phyloP scores from a whole-genome alignment of 805 yeast species.

The Suhomyces faveliae region DNA sequence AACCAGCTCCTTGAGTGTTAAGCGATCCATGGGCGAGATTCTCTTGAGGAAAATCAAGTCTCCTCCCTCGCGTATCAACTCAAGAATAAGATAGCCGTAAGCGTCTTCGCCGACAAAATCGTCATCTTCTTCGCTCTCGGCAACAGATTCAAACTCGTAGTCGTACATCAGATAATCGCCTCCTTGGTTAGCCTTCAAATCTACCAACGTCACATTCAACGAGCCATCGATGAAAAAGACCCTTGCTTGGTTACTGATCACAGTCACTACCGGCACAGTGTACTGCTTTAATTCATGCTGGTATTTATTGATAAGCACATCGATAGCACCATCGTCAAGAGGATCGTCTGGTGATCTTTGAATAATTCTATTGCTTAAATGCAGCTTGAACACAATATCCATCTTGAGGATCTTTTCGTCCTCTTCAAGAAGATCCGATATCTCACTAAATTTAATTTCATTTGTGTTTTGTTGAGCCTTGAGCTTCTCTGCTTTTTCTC shows the following conservation, averaged over 20 bases:
- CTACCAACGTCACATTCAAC: constrained; percentile 37
- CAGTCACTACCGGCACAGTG: constrained; percentile 34
- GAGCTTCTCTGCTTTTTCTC: not conserved
- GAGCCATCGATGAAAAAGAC: constrained; percentile 39
- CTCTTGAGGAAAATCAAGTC: constrained; percentile 53
- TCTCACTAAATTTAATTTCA: constrained; percentile 31
- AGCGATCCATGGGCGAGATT: constrained; percentile 38
- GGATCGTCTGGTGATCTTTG: constrained; percentile 17
- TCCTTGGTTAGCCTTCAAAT: constrained; percentile 41
- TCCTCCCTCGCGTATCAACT: constrained; percentile 51
- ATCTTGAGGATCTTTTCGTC: constrained; percentile 42
- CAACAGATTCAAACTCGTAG: constrained; percentile 56
- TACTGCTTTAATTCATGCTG: constrained; percentile 19
- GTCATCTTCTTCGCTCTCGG: constrained; percentile 16
- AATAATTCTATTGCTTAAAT: constrained; percentile 25
- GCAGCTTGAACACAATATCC: constrained; percentile 39
- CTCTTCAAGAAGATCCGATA: constrained; percentile 28
- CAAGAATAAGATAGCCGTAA: constrained; percentile 64
- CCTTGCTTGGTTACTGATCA: constrained; percentile 39
- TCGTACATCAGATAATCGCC: constrained; percentile 71
- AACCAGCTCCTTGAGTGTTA: constrained; percentile 20
- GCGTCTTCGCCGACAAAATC: constrained; percentile 33
- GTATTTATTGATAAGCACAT: constrained; percentile 26
- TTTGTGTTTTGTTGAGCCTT: constrained; percentile 1
- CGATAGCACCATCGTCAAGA: constrained; percentile 33